These are phyloP conservation scores for Didymella pinodella DNA, from an alignment of 2,329 filamentous ascomycete genomes.

Conservation along the genomic window DNA sequence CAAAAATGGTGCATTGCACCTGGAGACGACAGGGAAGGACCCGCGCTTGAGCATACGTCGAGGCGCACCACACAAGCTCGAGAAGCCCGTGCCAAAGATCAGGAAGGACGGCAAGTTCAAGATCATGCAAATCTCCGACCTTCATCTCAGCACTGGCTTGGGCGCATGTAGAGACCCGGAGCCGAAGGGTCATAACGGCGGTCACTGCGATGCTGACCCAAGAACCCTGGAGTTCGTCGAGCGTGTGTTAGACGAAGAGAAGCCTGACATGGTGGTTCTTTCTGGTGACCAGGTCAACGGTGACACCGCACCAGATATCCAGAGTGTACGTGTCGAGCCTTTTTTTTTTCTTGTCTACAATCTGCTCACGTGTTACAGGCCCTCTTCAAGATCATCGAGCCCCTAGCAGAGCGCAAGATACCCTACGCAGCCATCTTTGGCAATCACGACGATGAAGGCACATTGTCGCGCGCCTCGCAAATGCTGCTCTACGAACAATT, in stretches of 20 bases:
- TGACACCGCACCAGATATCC: constrained; percentile 87
- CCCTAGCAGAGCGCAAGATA: constrained; percentile 85
- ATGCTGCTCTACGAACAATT: constrained; percentile 88
- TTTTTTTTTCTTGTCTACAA: not conserved
- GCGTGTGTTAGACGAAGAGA: constrained; percentile 86
- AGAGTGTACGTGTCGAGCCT: constrained; percentile 68
- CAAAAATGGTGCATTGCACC: constrained; percentile 68
- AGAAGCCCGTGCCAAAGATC: constrained; percentile 78
- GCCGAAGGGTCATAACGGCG: constrained; percentile 74
- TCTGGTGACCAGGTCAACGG: constrained; percentile 97
- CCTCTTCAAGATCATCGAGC: constrained; percentile 89
- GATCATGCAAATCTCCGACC: constrained; percentile 94
- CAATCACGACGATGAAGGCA: constrained; percentile 94
- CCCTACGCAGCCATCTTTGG: constrained; percentile 95
- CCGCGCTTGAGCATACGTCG: constrained; percentile 80
- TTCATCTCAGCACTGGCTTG: constrained; percentile 90
- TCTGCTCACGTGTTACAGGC: constrained; percentile 60
- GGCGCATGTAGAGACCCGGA: constrained; percentile 87
- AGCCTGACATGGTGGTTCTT: constrained; percentile 88
- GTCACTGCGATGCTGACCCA: constrained; percentile 88
- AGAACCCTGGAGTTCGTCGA: constrained; percentile 89
- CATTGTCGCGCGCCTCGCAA: constrained; percentile 76
- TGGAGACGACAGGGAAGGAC: constrained; percentile 73
- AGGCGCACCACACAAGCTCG: constrained; percentile 69
- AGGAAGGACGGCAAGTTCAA: constrained; percentile 93